A percentile compares a stretch with the other conserved stretches of the same genome.
Evolutionary conservation across 192 early-diverging fungal species (phyloP).

Genomic region (Geosiphon pyriformis): DNA sequence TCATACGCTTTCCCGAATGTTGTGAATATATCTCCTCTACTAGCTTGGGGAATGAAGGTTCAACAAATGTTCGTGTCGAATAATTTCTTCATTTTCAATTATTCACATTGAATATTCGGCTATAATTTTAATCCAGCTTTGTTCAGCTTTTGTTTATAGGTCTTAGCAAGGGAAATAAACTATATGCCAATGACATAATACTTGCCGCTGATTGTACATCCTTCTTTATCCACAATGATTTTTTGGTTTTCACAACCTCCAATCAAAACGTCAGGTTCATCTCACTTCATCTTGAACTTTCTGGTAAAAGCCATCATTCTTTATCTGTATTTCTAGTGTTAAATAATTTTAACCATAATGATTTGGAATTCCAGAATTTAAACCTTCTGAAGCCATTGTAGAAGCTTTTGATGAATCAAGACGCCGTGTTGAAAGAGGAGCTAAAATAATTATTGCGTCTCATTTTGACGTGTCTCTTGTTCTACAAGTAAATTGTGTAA

Average conservation of each 20-base stretch:
- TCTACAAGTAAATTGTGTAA: constrained; percentile 64
- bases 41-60: constrained; percentile 29
- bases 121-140: neutral
- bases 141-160: constrained; percentile 69
- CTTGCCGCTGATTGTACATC: constrained; percentile 79
- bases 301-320: no score
- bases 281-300: constrained; percentile 8
- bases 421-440: constrained; percentile 87
- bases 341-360: no score
- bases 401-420: constrained; percentile 56
- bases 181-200: constrained; percentile 70
- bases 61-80: constrained; percentile 21
- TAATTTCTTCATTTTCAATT: neutral
- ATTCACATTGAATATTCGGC: neutral
- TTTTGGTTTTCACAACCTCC: constrained; percentile 81
- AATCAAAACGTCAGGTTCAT: constrained; percentile 76
- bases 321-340: no score
- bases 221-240: constrained; percentile 75
- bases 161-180: constrained; percentile 70
- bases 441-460: constrained; percentile 75
- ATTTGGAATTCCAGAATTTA: constrained; percentile 36
- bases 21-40: constrained; percentile 37
- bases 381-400: constrained; percentile 40
- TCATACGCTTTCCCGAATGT: constrained; percentile 32
- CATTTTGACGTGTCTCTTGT: constrained; percentile 64